Percentiles rank a stretch among this genome's conserved stretches.
These are phyloP conservation scores for Brachypodium distachyon DNA, from an alignment of 202 grass and related monocot species.

Conservation along the genomic window DNA sequence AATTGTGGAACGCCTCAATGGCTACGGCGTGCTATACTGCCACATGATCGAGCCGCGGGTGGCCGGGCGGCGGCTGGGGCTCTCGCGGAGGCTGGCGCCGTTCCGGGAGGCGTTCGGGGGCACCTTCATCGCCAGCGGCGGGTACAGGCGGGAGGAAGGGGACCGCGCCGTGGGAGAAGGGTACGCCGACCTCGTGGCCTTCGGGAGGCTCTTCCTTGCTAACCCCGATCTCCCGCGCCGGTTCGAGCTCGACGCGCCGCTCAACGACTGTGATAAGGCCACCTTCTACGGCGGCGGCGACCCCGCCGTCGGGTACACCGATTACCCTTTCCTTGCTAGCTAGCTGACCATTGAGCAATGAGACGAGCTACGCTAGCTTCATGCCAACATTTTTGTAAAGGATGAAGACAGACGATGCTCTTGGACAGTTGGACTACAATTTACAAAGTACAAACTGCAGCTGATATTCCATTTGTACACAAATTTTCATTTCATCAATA, in stretches of 20 bases:
- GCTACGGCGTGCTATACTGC: slow-evolving; percentile 29
- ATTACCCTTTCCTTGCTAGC: slow-evolving; percentile 41
- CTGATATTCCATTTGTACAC: no score
- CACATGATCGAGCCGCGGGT: slow-evolving; percentile 41
- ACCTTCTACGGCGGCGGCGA: slow-evolving; percentile 32
- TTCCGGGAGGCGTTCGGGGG: slow-evolving; percentile 37
- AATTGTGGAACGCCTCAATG: slow-evolving; percentile 28
- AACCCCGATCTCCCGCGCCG: slow-evolving; percentile 24
- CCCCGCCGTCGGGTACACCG: slow-evolving; percentile 29
- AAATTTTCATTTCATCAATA: no score
- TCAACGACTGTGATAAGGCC: slow-evolving; percentile 21
- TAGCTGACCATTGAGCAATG: no score
- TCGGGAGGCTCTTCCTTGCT: slow-evolving; percentile 27
- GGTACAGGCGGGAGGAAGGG: slow-evolving; percentile 38
- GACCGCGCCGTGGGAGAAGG: slow-evolving; percentile 25
- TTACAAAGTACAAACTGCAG: no score
- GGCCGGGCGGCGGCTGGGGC: slow-evolving; percentile 1
- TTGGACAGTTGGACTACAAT: no score
- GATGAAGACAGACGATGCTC: no score
- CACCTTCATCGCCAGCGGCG: slow-evolving; percentile 28
- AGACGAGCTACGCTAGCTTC: no score
- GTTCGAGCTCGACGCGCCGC: background rate
- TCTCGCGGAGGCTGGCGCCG: slow-evolving; percentile 24
- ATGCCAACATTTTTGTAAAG: no score
- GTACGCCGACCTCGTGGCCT: slow-evolving; percentile 30